Evolutionary conservation across 225 moss, liverwort and hornwort species (phyloP).

Genomic region (Antitrichia curtipendula): DNA sequence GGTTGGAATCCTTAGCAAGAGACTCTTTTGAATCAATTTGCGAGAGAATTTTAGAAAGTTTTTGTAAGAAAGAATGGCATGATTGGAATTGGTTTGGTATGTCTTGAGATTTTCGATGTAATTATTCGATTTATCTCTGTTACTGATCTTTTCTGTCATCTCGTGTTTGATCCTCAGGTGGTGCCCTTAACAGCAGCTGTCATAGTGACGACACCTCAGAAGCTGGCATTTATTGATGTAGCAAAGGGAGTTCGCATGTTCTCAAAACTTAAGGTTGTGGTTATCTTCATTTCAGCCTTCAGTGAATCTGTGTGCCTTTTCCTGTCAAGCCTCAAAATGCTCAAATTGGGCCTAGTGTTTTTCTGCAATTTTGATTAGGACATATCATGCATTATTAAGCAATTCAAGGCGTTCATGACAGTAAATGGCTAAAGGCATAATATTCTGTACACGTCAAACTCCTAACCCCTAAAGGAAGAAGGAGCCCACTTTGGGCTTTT

Average conservation of each 20-base stretch:
- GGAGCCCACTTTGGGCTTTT: neutral
- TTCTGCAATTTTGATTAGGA: neutral
- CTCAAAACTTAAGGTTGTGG: slow-evolving; percentile 72
- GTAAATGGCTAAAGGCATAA: neutral
- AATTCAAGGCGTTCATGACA: neutral
- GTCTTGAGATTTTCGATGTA: neutral
- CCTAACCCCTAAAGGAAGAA: neutral
- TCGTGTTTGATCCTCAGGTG: slow-evolving; percentile 43
- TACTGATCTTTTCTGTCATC: neutral
- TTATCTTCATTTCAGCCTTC: neutral
- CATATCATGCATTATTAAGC: neutral
- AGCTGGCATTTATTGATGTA: slow-evolving; percentile 96
- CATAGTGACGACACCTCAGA: slow-evolving; percentile 97
- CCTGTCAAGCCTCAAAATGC: neutral
- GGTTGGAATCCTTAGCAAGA: slow-evolving; percentile 24
- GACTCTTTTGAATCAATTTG: neutral
- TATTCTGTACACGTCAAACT: neutral
- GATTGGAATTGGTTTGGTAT: neutral
- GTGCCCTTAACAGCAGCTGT: slow-evolving; percentile 96
- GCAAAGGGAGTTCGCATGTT: slow-evolving; percentile 99
- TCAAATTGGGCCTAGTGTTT: neutral
- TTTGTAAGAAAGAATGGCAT: neutral
- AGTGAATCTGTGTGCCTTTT: neutral
- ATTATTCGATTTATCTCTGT: neutral
- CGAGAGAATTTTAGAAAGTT: neutral